Conservation (phyloP, 345 rosid species). For the Eucalyptus polybractea region DNA sequence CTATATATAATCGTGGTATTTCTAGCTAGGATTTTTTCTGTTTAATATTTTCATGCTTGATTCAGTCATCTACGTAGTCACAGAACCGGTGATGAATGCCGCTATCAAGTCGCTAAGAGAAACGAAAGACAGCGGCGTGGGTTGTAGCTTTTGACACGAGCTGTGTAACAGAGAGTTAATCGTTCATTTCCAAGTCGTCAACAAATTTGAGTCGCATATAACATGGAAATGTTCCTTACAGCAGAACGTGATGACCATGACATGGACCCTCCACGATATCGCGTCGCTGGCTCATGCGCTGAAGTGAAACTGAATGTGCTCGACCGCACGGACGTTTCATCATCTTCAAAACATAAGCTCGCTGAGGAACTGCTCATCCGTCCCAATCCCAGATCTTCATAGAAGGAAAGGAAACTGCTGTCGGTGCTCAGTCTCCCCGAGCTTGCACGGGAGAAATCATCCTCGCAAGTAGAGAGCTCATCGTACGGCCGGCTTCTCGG, state of each 20-base stretch:
- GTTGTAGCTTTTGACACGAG: not conserved
- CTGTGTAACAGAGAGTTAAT: not conserved
- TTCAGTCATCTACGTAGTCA: not conserved
- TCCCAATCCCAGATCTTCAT: conserved; percentile 24
- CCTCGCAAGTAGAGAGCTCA: conserved; percentile 19
- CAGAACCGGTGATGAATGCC: not conserved
- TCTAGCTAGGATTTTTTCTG: not conserved
- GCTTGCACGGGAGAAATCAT: not conserved
- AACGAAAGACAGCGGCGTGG: not conserved
- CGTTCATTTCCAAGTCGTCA: not conserved
- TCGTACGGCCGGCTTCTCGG: conserved; percentile 8
- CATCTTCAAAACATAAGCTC: not conserved
- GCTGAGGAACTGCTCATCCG: not conserved
- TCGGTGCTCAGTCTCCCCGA: conserved; percentile 32
- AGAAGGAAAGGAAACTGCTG: conserved; percentile 25
- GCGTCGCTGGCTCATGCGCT: not conserved
- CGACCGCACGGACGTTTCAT: not conserved
- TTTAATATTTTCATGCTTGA: not conserved
- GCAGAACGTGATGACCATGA: not conserved
- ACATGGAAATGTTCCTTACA: not conserved
- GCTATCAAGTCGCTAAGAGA: not conserved
- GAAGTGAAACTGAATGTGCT: not conserved
- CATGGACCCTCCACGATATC: not conserved
- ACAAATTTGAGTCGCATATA: not conserved
- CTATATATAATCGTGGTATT: not conserved